Evolutionary conservation across 495 filamentous ascomycete genomes (phyloP).

Genomic region (Emericellopsis terricola): DNA sequence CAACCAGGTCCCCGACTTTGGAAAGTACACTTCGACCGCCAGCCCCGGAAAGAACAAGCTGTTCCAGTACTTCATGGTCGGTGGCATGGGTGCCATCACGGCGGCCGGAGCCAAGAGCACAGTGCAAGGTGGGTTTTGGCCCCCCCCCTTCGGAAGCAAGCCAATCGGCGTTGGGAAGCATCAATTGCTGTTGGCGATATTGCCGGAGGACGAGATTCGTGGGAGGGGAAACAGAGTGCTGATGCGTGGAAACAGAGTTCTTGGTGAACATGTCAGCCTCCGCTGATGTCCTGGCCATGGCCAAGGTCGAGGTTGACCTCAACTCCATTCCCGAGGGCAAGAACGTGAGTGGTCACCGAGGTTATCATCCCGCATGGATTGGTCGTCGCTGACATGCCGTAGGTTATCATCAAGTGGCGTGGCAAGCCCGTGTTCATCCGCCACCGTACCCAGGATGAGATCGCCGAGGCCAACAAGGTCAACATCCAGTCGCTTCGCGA

Average conservation of each 20-base stretch:
- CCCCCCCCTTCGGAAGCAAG: background rate
- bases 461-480: slow-evolving; percentile 63
- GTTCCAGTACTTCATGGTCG: slow-evolving; percentile 97
- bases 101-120: slow-evolving; percentile 92
- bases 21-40: slow-evolving; percentile 61
- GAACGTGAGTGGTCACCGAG: slow-evolving; percentile 62
- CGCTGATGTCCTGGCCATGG: slow-evolving; percentile 95
- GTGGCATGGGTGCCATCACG: slow-evolving; percentile 74
- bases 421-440: slow-evolving; percentile 99
- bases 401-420: slow-evolving; percentile 99
- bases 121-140: slow-evolving; percentile 61
- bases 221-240: background rate
- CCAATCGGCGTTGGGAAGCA: background rate
- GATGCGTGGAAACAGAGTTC: slow-evolving; percentile 49
- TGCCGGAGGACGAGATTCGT: background rate
- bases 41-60: slow-evolving; percentile 53
- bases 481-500: slow-evolving; percentile 70
- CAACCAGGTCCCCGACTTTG: slow-evolving; percentile 71
- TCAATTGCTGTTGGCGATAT: background rate
- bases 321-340: slow-evolving; percentile 90
- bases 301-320: slow-evolving; percentile 97
- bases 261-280: slow-evolving; percentile 99
- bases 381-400: no score
- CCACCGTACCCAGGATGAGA: slow-evolving; percentile 81
- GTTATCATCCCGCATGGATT: slow-evolving; percentile 55